These are phyloP conservation scores for Corynespora cassiicola DNA, from an alignment of 2,329 filamentous ascomycete species.

Conservation along the genomic window DNA sequence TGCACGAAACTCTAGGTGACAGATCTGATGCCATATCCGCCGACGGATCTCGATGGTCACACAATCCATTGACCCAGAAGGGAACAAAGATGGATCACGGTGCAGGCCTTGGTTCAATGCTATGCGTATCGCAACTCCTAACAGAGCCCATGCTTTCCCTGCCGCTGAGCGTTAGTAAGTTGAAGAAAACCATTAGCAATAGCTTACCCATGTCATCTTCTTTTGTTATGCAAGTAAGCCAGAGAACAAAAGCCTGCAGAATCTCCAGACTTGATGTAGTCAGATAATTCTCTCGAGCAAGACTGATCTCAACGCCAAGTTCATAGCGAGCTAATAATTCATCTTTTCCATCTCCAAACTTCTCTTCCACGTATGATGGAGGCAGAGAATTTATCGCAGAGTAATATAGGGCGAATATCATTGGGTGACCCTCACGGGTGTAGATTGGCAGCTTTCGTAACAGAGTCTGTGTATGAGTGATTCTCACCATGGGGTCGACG, in stretches of 20 bases:
- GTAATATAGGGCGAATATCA: slow-evolving; percentile 45
- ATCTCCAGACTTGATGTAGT: slow-evolving; percentile 46
- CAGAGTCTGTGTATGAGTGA: slow-evolving; percentile 42
- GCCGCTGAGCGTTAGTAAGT: not conserved
- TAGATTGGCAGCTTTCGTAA: slow-evolving; percentile 34
- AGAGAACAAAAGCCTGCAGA: slow-evolving; percentile 45
- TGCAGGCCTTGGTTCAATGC: slow-evolving; percentile 46
- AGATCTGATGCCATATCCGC: slow-evolving; percentile 46
- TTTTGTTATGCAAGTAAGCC: slow-evolving; percentile 45
- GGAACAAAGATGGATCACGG: slow-evolving; percentile 45
- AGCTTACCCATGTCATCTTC: slow-evolving; percentile 47
- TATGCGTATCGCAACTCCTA: slow-evolving; percentile 45
- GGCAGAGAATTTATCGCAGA: slow-evolving; percentile 44
- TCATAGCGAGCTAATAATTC: slow-evolving; percentile 38
- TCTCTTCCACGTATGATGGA: slow-evolving; percentile 33
- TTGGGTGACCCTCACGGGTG: slow-evolving; percentile 36
- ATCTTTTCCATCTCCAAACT: slow-evolving; percentile 41
- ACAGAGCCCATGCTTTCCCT: slow-evolving; percentile 47
- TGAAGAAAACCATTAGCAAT: too few species aligned
- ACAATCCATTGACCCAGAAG: slow-evolving; percentile 42
- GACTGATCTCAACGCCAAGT: slow-evolving; percentile 41
- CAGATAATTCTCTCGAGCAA: slow-evolving; percentile 44
- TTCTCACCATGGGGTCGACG: slow-evolving; percentile 45
- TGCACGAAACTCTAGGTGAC: slow-evolving; percentile 45
- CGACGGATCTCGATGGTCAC: slow-evolving; percentile 46